phyloP scores from a whole-genome alignment of 2,329 filamentous ascomycete species.

The Xylaria arbuscula region DNA sequence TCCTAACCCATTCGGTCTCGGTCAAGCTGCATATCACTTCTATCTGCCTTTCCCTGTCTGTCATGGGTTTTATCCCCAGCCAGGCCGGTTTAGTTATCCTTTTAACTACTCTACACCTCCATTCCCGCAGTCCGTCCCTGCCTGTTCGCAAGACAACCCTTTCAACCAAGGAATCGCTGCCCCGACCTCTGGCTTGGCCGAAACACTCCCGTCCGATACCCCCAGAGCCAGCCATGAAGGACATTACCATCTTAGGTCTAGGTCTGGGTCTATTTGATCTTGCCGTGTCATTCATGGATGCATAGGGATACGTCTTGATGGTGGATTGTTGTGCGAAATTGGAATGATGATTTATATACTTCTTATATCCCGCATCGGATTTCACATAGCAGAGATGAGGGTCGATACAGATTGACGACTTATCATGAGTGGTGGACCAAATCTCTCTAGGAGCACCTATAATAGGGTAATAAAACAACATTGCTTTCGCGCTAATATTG shows the following conservation, averaged over 20 bases:
- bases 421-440: not conserved
- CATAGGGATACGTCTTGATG: not conserved
- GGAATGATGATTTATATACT: constrained; percentile 1
- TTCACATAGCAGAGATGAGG: not conserved
- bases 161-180: not conserved
- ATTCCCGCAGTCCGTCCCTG: constrained; percentile 11
- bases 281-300: not conserved
- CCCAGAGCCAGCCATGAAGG: constrained; percentile 23
- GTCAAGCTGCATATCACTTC: constrained; percentile 34
- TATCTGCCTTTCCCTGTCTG: constrained; percentile 35
- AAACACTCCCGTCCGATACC: constrained; percentile 25
- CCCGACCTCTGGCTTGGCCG: constrained; percentile 13
- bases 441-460: not conserved
- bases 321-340: not conserved
- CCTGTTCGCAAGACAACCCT: not conserved
- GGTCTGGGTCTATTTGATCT: constrained; percentile 35
- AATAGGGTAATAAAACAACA: constrained; percentile 18
- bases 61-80: constrained; percentile 22
- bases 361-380: not conserved
- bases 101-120: not conserved
- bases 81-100: constrained; percentile 1
- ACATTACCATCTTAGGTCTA: constrained; percentile 23
- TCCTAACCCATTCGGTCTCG: constrained; percentile 9
- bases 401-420: constrained; percentile 3
- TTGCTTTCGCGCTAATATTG: not conserved